A percentile compares a stretch with the other conserved stretches of the same genome.
Conservation (phyloP, 768 basidiomycete species). For the Lanmaoa rubissima region DNA sequence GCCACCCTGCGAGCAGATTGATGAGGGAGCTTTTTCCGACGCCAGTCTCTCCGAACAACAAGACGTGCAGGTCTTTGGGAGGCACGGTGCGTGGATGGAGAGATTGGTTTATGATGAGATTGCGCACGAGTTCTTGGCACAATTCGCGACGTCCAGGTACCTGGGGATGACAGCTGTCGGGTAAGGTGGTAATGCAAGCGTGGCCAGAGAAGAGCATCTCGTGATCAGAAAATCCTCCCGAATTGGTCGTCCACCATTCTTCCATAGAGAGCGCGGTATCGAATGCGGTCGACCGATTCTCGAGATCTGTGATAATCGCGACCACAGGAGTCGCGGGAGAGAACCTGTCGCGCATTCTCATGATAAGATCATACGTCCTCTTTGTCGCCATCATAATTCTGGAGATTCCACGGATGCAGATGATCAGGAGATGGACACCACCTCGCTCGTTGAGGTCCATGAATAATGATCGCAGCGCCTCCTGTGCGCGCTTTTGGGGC, state of each 20-base stretch:
- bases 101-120: constrained; percentile 15
- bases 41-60: constrained; percentile 40
- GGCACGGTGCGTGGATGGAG: constrained; percentile 16
- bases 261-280: constrained; percentile 27
- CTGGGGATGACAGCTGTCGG: constrained; percentile 21
- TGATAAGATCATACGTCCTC: constrained; percentile 19
- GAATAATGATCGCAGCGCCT: constrained; percentile 21
- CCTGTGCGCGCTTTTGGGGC: constrained; percentile 17
- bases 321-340: constrained; percentile 23
- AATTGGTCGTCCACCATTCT: constrained; percentile 39
- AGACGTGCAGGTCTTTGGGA: constrained; percentile 30
- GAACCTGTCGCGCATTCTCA: constrained; percentile 14
- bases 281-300: constrained; percentile 18
- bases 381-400: constrained; percentile 15
- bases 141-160: constrained; percentile 18
- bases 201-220: constrained; percentile 34
- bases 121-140: constrained; percentile 20
- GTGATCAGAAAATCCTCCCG: constrained; percentile 23
- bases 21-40: constrained; percentile 28
- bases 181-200: constrained; percentile 39
- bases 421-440: constrained; percentile 25
- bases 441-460: constrained; percentile 20
- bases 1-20: constrained; percentile 28
- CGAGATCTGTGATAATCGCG: constrained; percentile 32
- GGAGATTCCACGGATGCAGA: constrained; percentile 27